These are phyloP conservation scores for Limonomyces culmigenus DNA, from an alignment of 1,284 basidiomycete species.

Conservation along the genomic window DNA sequence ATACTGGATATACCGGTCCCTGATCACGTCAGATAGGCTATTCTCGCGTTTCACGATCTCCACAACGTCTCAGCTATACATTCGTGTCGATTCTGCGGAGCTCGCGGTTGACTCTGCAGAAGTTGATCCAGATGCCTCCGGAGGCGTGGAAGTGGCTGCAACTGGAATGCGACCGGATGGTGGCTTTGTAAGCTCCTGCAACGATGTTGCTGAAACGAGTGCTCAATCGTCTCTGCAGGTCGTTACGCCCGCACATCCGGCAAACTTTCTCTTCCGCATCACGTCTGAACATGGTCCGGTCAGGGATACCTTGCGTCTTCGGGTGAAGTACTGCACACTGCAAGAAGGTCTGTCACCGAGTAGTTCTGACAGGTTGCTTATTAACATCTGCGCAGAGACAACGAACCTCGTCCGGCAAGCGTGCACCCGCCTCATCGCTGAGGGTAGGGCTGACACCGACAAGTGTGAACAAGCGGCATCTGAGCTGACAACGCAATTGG, in stretches of 20 bases:
- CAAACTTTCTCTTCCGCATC: slow-evolving; percentile 57
- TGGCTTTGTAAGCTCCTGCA: no score
- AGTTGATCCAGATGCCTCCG: background rate
- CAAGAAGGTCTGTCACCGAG: slow-evolving; percentile 62
- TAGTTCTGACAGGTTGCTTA: no score
- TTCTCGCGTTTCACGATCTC: slow-evolving; percentile 72
- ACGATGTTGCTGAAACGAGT: no score
- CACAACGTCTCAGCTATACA: slow-evolving; percentile 49
- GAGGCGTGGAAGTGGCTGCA: no score
- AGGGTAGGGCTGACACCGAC: no score
- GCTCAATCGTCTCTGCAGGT: background rate
- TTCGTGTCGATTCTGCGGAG: slow-evolving; percentile 44
- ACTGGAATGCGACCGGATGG: no score
- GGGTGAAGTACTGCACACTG: slow-evolving; percentile 54
- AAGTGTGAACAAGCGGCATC: no score
- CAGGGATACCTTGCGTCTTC: slow-evolving; percentile 41
- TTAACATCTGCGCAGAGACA: no score
- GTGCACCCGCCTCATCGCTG: no score
- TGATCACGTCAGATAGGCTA: slow-evolving; percentile 24
- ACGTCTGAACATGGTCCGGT: slow-evolving; percentile 43
- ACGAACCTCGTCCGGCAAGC: no score
- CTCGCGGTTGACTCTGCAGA: slow-evolving; percentile 27
- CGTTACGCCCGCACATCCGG: slow-evolving; percentile 38
- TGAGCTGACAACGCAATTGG: no score
- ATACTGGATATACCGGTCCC: background rate